Evolutionary conservation across 306 rosid genomes (phyloP).

Genomic region (Trifolium pratense): DNA sequence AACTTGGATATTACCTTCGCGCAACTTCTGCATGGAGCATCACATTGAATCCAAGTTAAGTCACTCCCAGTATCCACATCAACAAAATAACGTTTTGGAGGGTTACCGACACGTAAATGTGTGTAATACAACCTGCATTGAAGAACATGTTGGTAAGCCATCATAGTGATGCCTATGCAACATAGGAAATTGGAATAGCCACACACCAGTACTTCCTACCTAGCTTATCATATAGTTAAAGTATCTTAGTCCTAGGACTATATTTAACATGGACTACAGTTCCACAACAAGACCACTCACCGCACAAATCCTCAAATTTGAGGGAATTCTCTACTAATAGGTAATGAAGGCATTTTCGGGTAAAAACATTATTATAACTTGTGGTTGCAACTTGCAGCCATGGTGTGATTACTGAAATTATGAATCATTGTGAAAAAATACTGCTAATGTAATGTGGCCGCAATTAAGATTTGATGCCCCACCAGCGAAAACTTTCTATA

Average conservation of each 20-base stretch:
- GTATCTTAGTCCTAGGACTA: neutral
- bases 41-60: slow-evolving; percentile 87
- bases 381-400: neutral
- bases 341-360: slow-evolving; percentile 4
- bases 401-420: neutral
- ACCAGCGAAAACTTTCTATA: neutral
- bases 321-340: slow-evolving; percentile 19
- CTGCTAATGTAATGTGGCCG: slow-evolving; percentile 17
- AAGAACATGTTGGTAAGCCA: slow-evolving; percentile 33
- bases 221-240: slow-evolving; percentile 24
- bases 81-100: slow-evolving; percentile 75
- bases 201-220: slow-evolving; percentile 28
- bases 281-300: slow-evolving; percentile 4
- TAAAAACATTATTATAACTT: slow-evolving; percentile 10
- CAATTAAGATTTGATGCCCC: slow-evolving; percentile 7
- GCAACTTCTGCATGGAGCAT: slow-evolving; percentile 86
- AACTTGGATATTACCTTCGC: slow-evolving; percentile 60
- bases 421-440: neutral
- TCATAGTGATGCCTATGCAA: slow-evolving; percentile 16
- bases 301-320: neutral
- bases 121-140: slow-evolving; percentile 73
- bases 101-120: slow-evolving; percentile 63
- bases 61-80: slow-evolving; percentile 92
- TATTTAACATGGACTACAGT: slow-evolving; percentile 10
- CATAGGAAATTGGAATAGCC: neutral